phyloP scores from a whole-genome alignment of 169 alveolate genomes.

The Eimeria necatrix region DNA sequence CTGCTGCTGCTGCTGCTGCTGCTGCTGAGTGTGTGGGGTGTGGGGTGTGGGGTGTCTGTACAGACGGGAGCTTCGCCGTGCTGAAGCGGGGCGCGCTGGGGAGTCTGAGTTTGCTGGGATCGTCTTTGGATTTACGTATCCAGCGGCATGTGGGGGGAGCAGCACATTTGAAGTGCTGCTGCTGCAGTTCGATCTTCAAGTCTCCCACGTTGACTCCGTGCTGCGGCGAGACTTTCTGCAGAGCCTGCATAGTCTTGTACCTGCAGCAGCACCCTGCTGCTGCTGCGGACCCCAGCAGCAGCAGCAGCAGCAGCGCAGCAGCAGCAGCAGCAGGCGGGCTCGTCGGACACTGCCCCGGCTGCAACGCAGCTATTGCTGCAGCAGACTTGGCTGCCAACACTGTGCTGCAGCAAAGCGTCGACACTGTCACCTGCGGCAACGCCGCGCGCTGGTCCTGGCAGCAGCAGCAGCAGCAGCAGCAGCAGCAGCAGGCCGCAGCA shows the following conservation, averaged over 20 bases:
- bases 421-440: constrained; percentile 54
- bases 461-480: constrained; percentile 54
- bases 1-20: neutral
- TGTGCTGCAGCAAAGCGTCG: constrained; percentile 76
- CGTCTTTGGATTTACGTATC: constrained; percentile 54
- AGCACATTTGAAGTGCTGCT: constrained; percentile 65
- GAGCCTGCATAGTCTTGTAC: constrained; percentile 52
- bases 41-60: neutral
- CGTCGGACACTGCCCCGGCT: constrained; percentile 69
- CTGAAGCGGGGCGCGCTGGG: constrained; percentile 62
- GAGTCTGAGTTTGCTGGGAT: constrained; percentile 41
- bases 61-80: constrained; percentile 76
- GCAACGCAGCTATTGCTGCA: constrained; percentile 46
- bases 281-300: constrained; percentile 30
- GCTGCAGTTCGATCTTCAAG: constrained; percentile 50
- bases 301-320: constrained; percentile 32
- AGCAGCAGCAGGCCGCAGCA: constrained; percentile 22
- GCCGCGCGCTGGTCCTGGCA: constrained; percentile 18
- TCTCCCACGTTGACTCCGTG: constrained; percentile 71
- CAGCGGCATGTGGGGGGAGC: constrained; percentile 78
- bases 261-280: constrained; percentile 68
- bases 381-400: constrained; percentile 49
- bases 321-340: neutral
- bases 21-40: neutral
- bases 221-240: constrained; percentile 78